Base-by-base conservation (phyloP, 148 eudicot genomes). In the Rheum nobile region DNA sequence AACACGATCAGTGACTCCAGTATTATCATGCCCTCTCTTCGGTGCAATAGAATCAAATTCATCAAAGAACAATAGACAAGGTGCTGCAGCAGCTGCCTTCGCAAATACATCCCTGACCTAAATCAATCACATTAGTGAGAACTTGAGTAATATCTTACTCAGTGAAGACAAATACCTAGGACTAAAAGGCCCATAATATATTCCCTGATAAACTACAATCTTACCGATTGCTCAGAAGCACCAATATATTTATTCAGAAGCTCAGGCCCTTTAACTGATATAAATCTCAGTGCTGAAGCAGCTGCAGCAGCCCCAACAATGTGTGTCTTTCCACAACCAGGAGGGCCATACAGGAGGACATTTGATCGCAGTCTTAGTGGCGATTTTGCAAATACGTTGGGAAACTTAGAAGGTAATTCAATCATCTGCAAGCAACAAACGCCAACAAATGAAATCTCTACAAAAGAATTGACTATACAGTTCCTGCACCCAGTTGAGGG, bases 31-130 rank as follows among this genome's bases (percentile, higher is more conserved):
- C 54, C 98, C 98, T 85, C 98, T 88, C 84, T 95, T 91, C 74
- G 98, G 98, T 29, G 98, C 98, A 74, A 95, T 95, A 48, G 98
- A 95, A 86, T 95, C 98, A 86, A 95, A 95, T 84, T 95, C 98
- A 84, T 95, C 97, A 79, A 91, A 95, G 81, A 95, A 95, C 44
- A 95, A 91, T 63, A 95, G 87, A 80, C 98, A 95, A 63, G 98
- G 98, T 74, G 98, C 98, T 54, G 98, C 98, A 74, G 98, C 93
- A 22, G 98, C 88, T 50, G 98, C 98, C 83, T 88, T 95, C 73
- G 96, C 85, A 75, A 95, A 95, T 80, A 91, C 88, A 87, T 91
- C 98, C 54, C 98, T 91, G 72, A 95, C 98, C 98, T 93, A 83
- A 81, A 81, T 54, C 52, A 83, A 78, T 29, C 44, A 2, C 6